Base-by-base conservation (phyloP, 805 yeast genomes). In the Candida nitratophila region DNA sequence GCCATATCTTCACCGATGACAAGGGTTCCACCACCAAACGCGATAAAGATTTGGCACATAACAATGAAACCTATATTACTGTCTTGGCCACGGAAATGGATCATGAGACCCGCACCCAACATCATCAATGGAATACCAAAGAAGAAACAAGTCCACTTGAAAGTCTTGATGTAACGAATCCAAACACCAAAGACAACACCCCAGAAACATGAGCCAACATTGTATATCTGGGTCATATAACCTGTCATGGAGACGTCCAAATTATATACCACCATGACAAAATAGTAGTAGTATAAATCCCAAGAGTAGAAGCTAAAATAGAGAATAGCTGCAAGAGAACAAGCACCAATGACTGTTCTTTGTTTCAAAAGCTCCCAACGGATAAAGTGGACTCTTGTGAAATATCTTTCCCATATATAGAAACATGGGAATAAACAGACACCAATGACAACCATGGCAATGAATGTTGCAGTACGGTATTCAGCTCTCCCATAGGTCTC, bases 401-500 rank as follows among this genome's bases (percentile, higher is more conserved):
- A 51, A 42, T 42, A 60, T 40, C 54, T 52, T 52, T 71, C 75
- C 54, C 64, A 69, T 21, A 66, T 35, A 5, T 55, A 56, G 45
- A 63, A 69, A 8, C 48, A 46, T 21, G 68, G 57, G 44, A 70
- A 52, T 7, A 69, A 44, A 3, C 61, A 45, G 35, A 64, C 61
- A 47, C 76, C 75, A 47, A 68, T 59, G 37, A 66, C 60, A 21
- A 69, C 50, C 74, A 70, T 68, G 27, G 68, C 74, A 47, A 71
- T 71, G 54, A 71, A 56, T 41, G 65, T 61, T 19, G 71, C 70
- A 46, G 65, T 64, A 14, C 47, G 50, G 64, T 68, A 70, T 4
- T 60, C 61, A 35, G 59, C 56, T 24, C 52, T 46, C 20, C 51
- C 59, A 43, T 57, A 58, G 21, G 60, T 55, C 14, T 61, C 59